Base-by-base conservation (phyloP, 805 yeast species). In the Metschnikowia picachoensis region DNA sequence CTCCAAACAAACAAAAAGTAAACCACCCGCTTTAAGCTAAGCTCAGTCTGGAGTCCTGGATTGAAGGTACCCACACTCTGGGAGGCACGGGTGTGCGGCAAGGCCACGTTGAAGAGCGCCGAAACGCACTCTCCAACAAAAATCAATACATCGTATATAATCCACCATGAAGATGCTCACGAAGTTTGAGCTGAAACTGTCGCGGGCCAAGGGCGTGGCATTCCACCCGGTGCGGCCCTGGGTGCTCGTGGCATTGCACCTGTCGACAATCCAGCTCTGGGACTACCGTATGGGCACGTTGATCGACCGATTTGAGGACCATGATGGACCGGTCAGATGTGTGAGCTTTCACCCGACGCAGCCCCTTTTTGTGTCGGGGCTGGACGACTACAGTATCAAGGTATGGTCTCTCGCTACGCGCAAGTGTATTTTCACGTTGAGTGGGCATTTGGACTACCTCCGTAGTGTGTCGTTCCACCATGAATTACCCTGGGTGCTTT, bases 251-350 rank as follows among this genome's bases (percentile, higher is more conserved):
- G 90, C 98, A 8, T 77, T 95, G 50, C 94, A 92, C 67, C 87
- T 97, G 27, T 89, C 97, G n/a, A 90, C 97, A n/a, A 92, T 94
- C 65, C 99, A 95, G 68, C 77, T 94, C 53, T 94, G 99, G 99
- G 99, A 94, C 69, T 94, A 95, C 70, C 83, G 99, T 61, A 94
- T 94, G 99, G 99, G 99, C 37, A 90, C 97, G 3, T 72, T 94
- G 64, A 83, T 94, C 63, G 98, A 91, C 67, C 80, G 97, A 48
- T 94, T 90, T 61, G 99, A 94, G 68, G 99, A 92, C 60, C 99
- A 94, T 65, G 96, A 87, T 60, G 99, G 99, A 27, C 98, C 99
- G 3, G 99, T 94, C 25, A 83, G 99, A 69, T 83, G 91, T 49
- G 87, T 94, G 35, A 92, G 83, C 64, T 92, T 94, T 78, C 99